Percentiles rank a stretch among this genome's conserved stretches.
Conservation (phyloP, 129 eudicot species). For the Chrysanthemum seticuspe region DNA sequence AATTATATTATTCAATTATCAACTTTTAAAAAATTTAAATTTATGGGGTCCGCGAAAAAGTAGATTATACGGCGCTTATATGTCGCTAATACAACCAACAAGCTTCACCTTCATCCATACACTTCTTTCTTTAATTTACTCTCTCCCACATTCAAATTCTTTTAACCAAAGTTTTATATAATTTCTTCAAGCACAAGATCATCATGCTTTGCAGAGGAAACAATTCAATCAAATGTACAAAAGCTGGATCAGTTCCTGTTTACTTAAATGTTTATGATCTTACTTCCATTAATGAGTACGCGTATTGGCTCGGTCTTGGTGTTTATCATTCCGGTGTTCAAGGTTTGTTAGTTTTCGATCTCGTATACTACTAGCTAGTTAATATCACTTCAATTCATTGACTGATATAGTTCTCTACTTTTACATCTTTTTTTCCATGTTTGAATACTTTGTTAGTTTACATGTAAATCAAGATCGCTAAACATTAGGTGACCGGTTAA, state of each 20-base stretch:
- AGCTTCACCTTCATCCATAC: conserved; percentile 30
- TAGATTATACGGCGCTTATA: conserved; percentile 32
- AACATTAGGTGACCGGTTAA: too few relatives aligned
- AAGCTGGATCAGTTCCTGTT: conserved; percentile 67
- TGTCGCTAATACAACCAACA: conserved; percentile 37
- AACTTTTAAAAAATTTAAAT: neutral
- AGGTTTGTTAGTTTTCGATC: conserved; percentile 37
- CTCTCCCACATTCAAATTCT: conserved; percentile 18
- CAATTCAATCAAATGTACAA: conserved; percentile 35
- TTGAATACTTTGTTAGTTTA: too few relatives aligned
- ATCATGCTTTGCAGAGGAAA: conserved; percentile 33
- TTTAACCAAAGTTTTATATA: too few relatives aligned
- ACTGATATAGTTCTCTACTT: too few relatives aligned
- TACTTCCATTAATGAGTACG: conserved; percentile 76
- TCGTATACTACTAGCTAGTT: neutral
- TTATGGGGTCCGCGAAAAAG: conserved; percentile 21
- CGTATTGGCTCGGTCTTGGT: conserved; percentile 92
- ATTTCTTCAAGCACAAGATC: neutral
- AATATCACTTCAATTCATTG: too few relatives aligned
- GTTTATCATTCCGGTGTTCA: conserved; percentile 89
- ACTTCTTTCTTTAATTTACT: neutral
- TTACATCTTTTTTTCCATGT: too few relatives aligned
- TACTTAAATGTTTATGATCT: conserved; percentile 81
- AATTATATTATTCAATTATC: neutral
- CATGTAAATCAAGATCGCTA: too few relatives aligned